Evolutionary conservation across 148 eudicot genomes (phyloP).

Genomic region (Oxyria digyna): DNA sequence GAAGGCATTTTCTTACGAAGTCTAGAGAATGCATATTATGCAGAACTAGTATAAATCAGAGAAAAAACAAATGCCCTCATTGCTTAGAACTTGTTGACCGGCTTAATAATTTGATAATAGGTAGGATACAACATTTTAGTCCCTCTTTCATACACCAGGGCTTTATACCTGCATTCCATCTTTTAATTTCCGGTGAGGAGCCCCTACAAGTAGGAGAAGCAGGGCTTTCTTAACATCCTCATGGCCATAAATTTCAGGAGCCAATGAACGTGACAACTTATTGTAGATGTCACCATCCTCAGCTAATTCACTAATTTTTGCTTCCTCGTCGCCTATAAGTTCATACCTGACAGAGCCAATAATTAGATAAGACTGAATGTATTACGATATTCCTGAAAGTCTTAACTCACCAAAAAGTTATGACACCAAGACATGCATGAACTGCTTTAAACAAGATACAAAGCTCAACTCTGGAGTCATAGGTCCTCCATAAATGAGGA

Average conservation of each 20-base stretch:
- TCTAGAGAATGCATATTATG: too few species aligned
- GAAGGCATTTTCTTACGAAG: too few species aligned
- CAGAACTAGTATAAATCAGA: neutral
- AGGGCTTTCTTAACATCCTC: slow-evolving; percentile 97
- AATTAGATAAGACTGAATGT: neutral
- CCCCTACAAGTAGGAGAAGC: slow-evolving; percentile 93
- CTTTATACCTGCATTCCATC: slow-evolving; percentile 92
- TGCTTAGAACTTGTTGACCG: neutral
- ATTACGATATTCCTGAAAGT: neutral
- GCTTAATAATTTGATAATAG: neutral
- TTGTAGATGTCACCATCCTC: slow-evolving; percentile 97
- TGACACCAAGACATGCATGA: neutral
- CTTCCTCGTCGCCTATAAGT: slow-evolving; percentile 83
- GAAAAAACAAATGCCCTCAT: neutral
- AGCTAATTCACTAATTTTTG: slow-evolving; percentile 73
- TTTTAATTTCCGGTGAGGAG: slow-evolving; percentile 84
- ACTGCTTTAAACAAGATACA: neutral
- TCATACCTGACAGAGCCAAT: slow-evolving; percentile 48
- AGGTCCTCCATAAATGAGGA: neutral
- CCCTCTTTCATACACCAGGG: neutral
- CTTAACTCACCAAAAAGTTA: neutral
- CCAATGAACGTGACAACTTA: slow-evolving; percentile 77
- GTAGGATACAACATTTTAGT: neutral
- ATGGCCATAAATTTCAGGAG: slow-evolving; percentile 97
- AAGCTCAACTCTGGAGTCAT: neutral